A percentile compares a stretch with the other conserved stretches of the same genome.
phyloP scores from a whole-genome alignment of 192 early-diverging fungal species.

The Rhizophagus prolifer region DNA sequence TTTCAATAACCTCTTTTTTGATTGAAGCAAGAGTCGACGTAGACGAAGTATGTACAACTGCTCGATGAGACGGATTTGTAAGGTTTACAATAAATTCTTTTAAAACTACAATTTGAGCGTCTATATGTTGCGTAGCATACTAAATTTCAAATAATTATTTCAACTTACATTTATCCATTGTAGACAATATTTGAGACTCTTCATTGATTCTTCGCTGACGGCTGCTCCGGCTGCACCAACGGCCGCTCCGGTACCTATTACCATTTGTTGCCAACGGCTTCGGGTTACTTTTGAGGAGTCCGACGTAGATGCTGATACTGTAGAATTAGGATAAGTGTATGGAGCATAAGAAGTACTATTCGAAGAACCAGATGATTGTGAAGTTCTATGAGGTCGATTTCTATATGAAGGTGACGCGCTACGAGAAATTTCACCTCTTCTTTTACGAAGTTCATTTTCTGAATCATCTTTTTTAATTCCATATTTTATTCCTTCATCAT shows the following conservation, averaged over 20 bases:
- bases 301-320: constrained; percentile 3
- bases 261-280: constrained; percentile 60
- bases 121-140: constrained; percentile 77
- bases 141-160: constrained; percentile 22
- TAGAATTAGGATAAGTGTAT: constrained; percentile 17
- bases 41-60: constrained; percentile 33
- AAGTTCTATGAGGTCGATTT: constrained; percentile 17
- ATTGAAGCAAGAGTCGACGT: constrained; percentile 52
- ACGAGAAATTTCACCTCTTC: background rate
- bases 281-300: background rate
- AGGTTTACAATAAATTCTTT: constrained; percentile 56
- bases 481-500: background rate
- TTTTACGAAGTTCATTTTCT: constrained; percentile 7
- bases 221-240: constrained; percentile 72
- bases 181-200: constrained; percentile 84
- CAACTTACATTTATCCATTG: constrained; percentile 70
- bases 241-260: constrained; percentile 58
- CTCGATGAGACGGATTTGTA: constrained; percentile 32
- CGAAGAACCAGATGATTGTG: constrained; percentile 23
- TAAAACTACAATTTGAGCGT: constrained; percentile 64
- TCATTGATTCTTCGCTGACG: constrained; percentile 86
- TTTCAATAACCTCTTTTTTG: constrained; percentile 81
- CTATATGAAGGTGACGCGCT: background rate
- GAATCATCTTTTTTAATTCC: background rate
- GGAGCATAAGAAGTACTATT: constrained; percentile 5